Conservation (phyloP, 2,329 filamentous ascomycete species). For the Acarospora socialis region DNA sequence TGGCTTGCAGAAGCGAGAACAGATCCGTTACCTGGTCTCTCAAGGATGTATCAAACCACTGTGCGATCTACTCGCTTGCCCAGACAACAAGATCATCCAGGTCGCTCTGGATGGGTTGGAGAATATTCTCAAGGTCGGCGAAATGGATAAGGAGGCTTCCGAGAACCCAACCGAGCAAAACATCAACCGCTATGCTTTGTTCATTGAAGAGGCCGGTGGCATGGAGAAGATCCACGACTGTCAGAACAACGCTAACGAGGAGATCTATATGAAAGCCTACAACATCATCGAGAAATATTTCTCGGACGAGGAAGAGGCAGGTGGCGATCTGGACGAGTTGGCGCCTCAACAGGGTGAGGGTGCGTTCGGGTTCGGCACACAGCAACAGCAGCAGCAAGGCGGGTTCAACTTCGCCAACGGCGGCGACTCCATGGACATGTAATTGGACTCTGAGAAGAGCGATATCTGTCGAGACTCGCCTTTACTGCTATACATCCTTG, state of each 20-base stretch:
- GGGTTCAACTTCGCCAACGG: slow-evolving; percentile 87
- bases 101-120: slow-evolving; percentile 93
- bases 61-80: slow-evolving; percentile 87
- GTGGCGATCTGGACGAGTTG: slow-evolving; percentile 65
- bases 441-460: no score
- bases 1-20: slow-evolving; percentile 94
- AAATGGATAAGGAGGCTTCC: slow-evolving; percentile 89
- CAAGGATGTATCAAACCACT: slow-evolving; percentile 96
- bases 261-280: slow-evolving; percentile 99
- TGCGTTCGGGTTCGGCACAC: slow-evolving; percentile 65
- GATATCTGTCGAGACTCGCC: no score
- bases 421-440: slow-evolving; percentile 62
- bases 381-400: slow-evolving; percentile 48
- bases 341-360: slow-evolving; percentile 57
- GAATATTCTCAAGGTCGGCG: slow-evolving; percentile 98
- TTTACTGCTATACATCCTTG: no score
- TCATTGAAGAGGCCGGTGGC: slow-evolving; percentile 95
- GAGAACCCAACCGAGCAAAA: slow-evolving; percentile 55
- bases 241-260: slow-evolving; percentile 99
- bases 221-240: slow-evolving; percentile 99
- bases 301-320: slow-evolving; percentile 85
- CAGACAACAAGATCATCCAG: slow-evolving; percentile 99
- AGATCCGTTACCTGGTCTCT: slow-evolving; percentile 86
- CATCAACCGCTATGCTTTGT: slow-evolving; percentile 93
- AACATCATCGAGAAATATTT: slow-evolving; percentile 99